phyloP scores from a whole-genome alignment of 2,329 filamentous ascomycete species.

The Chaetoscypha palmicola region DNA sequence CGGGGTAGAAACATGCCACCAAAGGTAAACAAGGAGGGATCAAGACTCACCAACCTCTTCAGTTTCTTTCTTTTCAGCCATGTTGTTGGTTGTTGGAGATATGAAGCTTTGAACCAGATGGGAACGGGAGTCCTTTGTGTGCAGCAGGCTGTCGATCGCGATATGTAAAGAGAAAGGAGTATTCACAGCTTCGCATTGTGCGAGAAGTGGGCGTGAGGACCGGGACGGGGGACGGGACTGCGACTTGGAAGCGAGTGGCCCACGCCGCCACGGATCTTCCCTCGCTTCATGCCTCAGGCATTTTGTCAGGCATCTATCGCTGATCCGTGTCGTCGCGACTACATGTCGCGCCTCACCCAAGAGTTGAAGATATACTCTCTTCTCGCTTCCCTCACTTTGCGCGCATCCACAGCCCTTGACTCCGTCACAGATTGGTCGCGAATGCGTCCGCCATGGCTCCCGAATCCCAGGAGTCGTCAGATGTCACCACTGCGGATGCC shows the following conservation, averaged over 20 bases:
- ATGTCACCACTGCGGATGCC: conserved; percentile 12
- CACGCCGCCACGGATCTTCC: too few species aligned
- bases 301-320: too few species aligned
- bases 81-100: conserved; percentile 19
- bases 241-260: too few species aligned
- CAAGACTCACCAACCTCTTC: conserved; percentile 35
- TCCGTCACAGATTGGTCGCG: conserved; percentile 22
- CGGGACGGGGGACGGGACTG: too few species aligned
- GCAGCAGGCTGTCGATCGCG: neutral
- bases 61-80: conserved; percentile 38
- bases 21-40: conserved; percentile 25
- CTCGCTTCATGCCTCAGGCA: too few species aligned
- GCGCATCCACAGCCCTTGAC: conserved; percentile 1
- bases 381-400: neutral
- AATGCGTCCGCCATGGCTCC: conserved; percentile 31
- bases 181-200: neutral
- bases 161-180: neutral
- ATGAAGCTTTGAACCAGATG: neutral
- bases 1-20: conserved; percentile 27
- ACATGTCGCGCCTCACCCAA: neutral
- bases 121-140: neutral
- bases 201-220: neutral
- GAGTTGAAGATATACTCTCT: neutral
- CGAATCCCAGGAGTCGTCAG: conserved; percentile 12
- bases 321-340: neutral